Base-by-base conservation (phyloP, 495 filamentous ascomycete genomes). In the Peziza echinospora region DNA sequence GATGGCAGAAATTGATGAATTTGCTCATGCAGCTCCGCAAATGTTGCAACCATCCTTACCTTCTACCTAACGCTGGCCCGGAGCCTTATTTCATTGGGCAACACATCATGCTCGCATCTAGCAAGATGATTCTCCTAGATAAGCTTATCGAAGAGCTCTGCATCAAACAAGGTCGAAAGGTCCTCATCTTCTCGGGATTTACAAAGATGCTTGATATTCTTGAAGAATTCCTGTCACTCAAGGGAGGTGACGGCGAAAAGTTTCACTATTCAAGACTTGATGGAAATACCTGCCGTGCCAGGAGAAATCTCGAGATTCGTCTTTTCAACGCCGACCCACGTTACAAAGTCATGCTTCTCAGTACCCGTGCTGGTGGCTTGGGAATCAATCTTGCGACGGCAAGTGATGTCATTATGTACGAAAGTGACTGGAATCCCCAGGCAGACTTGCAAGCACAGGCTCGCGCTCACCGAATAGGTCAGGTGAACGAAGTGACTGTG, bases 341-440 rank as follows among this genome's bases (percentile, higher is more conserved):
- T 1, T 72, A 71, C 52, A 67, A 66, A 53, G 64, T 79, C 7
- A 78, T 81, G 64, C 55, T 81, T 2, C 69, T 81, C 40, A 76
- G 75, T 0, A 78, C 73, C 6, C 60, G 71, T 26, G 75, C 77
- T 21, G 76, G 77, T 21, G 75, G 77, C 0, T 61, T 80, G 16
- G 77, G 76, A 4, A 66, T 80, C 30, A 81, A 78, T 49, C 59
- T 80, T 0, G 68, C 71, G 3, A 63, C 68, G 25, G 73, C 76
- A 0, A 71, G 67, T 5, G 71, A 72, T 45, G 72, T 79, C 1
- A 63, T 80, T 13, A 75, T 81, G 52, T 56, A 79, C 3, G 77
- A 81, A 34, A 67, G 72, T 26, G 75, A 80, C 49, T 80, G 73
- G 73, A 80, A 80, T 34, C 77, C 76, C 0, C 75, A 78, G 49